phyloP scores from a whole-genome alignment of 2,329 filamentous ascomycete genomes.

The Monilinia fructigena region DNA sequence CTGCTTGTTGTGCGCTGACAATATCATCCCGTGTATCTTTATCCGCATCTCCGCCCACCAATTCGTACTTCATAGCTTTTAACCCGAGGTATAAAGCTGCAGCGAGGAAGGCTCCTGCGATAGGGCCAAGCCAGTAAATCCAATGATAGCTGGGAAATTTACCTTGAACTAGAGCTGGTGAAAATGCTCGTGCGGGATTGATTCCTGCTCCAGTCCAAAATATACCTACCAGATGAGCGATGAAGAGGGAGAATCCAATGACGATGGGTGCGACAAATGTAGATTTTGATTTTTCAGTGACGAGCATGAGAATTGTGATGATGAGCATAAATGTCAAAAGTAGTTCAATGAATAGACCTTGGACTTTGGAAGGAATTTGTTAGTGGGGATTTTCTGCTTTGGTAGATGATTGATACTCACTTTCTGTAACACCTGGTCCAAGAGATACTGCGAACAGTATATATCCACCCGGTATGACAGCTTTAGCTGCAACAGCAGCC shows the following conservation, averaged over 20 bases:
- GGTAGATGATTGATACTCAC: not conserved
- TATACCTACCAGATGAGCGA: slow-evolving; percentile 42
- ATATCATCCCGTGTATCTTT: slow-evolving; percentile 10
- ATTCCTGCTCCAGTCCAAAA: slow-evolving; percentile 49
- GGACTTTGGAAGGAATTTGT: slow-evolving; percentile 26
- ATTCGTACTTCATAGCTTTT: slow-evolving; percentile 21
- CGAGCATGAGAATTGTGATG: slow-evolving; percentile 50
- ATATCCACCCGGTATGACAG: slow-evolving; percentile 29
- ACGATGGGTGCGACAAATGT: slow-evolving; percentile 51
- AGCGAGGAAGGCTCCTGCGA: slow-evolving; percentile 5
- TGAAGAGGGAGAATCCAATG: slow-evolving; percentile 49
- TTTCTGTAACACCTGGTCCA: slow-evolving; percentile 10
- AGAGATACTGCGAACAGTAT: slow-evolving; percentile 20
- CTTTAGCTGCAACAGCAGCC: slow-evolving; percentile 44
- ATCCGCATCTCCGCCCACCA: slow-evolving; percentile 22
- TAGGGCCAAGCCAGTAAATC: slow-evolving; percentile 43
- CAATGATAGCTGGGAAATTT: slow-evolving; percentile 47
- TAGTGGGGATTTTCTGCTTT: not conserved
- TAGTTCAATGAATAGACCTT: slow-evolving; percentile 49
- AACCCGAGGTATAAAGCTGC: slow-evolving; percentile 8
- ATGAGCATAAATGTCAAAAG: slow-evolving; percentile 48
- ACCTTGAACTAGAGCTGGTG: slow-evolving; percentile 45
- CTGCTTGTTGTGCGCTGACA: slow-evolving; percentile 3
- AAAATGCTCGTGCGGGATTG: slow-evolving; percentile 48
- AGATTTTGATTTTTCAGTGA: slow-evolving; percentile 31